A percentile compares a stretch with the other conserved stretches of the same genome.
phyloP scores from a whole-genome alignment of 164 flowering plant species.

The Stephania japonica region DNA sequence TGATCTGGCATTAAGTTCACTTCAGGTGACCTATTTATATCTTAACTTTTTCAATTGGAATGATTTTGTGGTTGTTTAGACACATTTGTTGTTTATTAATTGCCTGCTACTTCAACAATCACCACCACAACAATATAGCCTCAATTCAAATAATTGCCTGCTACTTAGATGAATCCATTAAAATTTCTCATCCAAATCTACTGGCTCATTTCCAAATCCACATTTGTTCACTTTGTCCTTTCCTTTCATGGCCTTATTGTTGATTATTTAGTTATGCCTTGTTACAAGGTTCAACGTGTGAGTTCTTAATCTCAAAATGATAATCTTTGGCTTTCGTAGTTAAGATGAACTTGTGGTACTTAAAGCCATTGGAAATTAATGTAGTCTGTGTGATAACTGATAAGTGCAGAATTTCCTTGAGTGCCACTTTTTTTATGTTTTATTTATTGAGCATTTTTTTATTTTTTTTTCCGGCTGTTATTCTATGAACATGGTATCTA shows the following conservation, averaged over 20 bases:
- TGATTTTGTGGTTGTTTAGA: background rate
- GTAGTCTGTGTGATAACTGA: background rate
- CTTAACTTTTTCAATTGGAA: background rate
- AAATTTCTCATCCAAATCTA: background rate
- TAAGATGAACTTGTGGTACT: background rate
- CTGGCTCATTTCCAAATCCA: background rate
- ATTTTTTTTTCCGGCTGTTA: no score
- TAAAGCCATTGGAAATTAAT: background rate
- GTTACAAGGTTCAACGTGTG: background rate
- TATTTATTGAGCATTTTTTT: no score
- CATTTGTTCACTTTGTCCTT: no score
- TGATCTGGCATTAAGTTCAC: constrained; percentile 50
- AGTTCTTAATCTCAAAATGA: background rate
- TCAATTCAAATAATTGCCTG: no score
- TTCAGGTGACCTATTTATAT: constrained; percentile 42
- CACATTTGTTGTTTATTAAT: background rate
- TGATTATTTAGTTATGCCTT: no score
- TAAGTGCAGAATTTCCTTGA: background rate
- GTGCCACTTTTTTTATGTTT: background rate
- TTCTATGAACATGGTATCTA: no score
- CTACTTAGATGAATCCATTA: background rate
- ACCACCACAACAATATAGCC: no score
- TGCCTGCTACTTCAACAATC: no score
- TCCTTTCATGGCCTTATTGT: no score
- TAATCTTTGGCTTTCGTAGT: no score